Evolutionary conservation across 306 rosid species (phyloP).

Genomic region (Ammopiptanthus mongolicus): DNA sequence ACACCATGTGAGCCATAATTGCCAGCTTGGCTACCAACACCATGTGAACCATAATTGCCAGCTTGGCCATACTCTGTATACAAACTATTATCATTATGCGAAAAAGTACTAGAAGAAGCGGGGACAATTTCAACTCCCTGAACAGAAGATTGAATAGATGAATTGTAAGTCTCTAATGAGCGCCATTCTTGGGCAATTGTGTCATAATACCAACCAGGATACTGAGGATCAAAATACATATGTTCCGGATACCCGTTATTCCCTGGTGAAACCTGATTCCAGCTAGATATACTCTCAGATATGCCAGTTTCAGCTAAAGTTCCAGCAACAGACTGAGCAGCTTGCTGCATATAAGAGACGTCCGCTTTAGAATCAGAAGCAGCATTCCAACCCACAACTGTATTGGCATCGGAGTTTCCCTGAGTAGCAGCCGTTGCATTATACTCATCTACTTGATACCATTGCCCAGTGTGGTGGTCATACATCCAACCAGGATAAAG

Average conservation of each 20-base stretch:
- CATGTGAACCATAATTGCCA: constrained; percentile 36
- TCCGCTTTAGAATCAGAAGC: constrained; percentile 38
- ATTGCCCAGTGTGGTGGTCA: constrained; percentile 57
- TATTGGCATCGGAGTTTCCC: constrained; percentile 24
- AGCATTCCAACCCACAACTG: constrained; percentile 32
- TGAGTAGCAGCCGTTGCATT: constrained; percentile 25
- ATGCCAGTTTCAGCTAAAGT: constrained; percentile 47
- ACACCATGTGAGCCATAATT: constrained; percentile 35
- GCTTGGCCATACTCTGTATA: constrained; percentile 36
- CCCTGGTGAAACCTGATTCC: constrained; percentile 51
- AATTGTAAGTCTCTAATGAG: constrained; percentile 47
- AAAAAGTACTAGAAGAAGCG: constrained; percentile 22
- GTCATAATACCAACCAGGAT: constrained; percentile 87
- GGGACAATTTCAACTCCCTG: constrained; percentile 40
- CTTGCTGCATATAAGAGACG: constrained; percentile 55
- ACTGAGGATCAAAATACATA: constrained; percentile 71
- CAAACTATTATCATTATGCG: constrained; percentile 26
- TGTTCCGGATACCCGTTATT: constrained; percentile 65
- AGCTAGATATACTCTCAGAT: constrained; percentile 33
- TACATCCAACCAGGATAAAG: constrained; percentile 91
- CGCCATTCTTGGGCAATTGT: constrained; percentile 68
- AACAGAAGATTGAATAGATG: constrained; percentile 36
- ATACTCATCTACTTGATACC: constrained; percentile 60
- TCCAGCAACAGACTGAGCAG: constrained; percentile 41
- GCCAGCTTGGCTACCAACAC: constrained; percentile 29